Percentiles rank a stretch among this genome's conserved stretches.
Evolutionary conservation across 305 asterid species (phyloP).

Genomic region (Solanum chacoense): DNA sequence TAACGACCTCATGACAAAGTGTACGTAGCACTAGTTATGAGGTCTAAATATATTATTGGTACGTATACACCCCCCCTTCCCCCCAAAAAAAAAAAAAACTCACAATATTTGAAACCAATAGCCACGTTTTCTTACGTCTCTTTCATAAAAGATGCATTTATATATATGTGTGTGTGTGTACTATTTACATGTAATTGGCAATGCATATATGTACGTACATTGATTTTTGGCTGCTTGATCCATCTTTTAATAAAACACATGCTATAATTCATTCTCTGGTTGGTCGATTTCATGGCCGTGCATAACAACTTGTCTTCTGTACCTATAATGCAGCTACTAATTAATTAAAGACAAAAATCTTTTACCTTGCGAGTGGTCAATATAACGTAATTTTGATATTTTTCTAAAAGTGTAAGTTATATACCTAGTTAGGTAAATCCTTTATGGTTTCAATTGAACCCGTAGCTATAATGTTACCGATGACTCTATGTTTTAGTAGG

Average conservation of each 20-base stretch:
- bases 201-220: background rate
- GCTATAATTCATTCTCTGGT: background rate
- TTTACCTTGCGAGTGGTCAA: background rate
- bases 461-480: background rate
- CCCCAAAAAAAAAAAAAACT: too few species aligned
- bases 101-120: background rate
- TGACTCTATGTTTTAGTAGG: background rate
- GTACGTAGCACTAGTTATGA: background rate
- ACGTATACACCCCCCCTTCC: background rate
- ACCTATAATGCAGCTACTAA: background rate
- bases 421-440: background rate
- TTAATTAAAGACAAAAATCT: background rate
- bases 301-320: background rate
- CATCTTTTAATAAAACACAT: background rate
- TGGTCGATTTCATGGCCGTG: background rate
- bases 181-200: background rate
- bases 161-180: background rate
- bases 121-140: background rate
- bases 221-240: background rate
- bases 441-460: background rate
- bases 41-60: slow-evolving; percentile 3
- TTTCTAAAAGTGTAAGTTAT: background rate
- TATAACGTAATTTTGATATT: background rate
- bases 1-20: slow-evolving; percentile 2
- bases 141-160: background rate